Evolutionary conservation across 345 rosid species (phyloP), one percentile per base, ranked within the genome.

Genomic region (Euclidium syriacum): DNA sequence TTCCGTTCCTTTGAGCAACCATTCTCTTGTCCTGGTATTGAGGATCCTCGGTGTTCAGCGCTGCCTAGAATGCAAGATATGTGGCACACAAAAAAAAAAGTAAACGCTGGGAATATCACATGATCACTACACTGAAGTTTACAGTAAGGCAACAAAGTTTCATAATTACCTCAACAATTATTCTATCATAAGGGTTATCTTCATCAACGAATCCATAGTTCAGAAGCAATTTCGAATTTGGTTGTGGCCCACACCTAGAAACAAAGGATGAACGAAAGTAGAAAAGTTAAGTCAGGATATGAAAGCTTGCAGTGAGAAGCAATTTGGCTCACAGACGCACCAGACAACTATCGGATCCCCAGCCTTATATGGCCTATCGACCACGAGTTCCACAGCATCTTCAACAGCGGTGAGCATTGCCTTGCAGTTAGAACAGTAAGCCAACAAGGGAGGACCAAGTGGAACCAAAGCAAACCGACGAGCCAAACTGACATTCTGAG

Each of bases 381-480:
- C 90, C 71, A 89, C 84, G 46, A 89, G 80, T 70, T 92, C 79
- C 56, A 92, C 96, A 69, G 88, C 88, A 77, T 77, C 96, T 65
- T 76, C 90, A 75, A 79, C 81, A 44, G 91, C 96, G 17, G 81
- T 81, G 69, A 89, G 75, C 95, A 92, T 92, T 66, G 98, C 91
- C 79, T 84, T 89, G 79, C 91, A 92, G 66, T 83, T 89, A 84
- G 95, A 89, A 63, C 86, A 71, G 77, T 92, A 92, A 18, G 96
- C 85, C 60, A 92, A 81, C 78, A 92, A 73, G 57, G 98, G 98
- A 49, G 98, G 98, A 40, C 98, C 98, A 80, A 92, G 94, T 65
- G 98, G 98, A 60, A 87, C 98, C 78, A 92, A 75, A 40, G 98
- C 98, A 81, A 92, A 92, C 72, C 98, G 86, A 51, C 98, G 81